Conservation (phyloP, 352 stramenopile species). For the Phytophthora boehmeriae region DNA sequence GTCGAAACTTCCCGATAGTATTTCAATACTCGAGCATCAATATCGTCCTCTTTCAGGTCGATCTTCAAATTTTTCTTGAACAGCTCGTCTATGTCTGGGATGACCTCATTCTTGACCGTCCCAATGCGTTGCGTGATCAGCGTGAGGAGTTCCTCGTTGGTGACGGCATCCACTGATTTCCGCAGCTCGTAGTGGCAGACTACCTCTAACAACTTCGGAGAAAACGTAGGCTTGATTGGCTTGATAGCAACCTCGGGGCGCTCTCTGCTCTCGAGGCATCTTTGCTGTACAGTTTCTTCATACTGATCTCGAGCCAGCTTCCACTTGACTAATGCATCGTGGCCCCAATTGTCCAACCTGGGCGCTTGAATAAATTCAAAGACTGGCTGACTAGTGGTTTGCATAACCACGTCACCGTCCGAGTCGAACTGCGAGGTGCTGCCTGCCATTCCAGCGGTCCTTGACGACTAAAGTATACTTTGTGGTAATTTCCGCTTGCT, state of each 20-base stretch:
- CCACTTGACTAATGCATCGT: conserved; percentile 8
- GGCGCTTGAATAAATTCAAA: conserved; percentile 9
- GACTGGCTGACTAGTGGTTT: conserved; percentile 1
- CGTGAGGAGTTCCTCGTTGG: conserved; percentile 1
- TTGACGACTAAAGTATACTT: conserved; percentile 12
- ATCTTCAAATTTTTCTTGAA: conserved; percentile 18
- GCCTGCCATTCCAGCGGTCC: conserved; percentile 1
- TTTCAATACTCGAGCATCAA: conserved; percentile 19
- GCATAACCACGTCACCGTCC: conserved; percentile 10
- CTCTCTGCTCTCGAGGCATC: conserved; percentile 4
- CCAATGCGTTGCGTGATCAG: background rate
- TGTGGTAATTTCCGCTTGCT: conserved; percentile 12
- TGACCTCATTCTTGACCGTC: conserved; percentile 13
- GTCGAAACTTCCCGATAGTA: conserved; percentile 16
- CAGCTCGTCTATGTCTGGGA: conserved; percentile 20
- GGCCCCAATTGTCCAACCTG: conserved; percentile 3
- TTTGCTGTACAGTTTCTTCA: conserved; percentile 2
- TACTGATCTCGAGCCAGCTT: conserved; percentile 4
- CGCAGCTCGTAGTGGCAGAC: conserved; percentile 10
- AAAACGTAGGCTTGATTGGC: conserved; percentile 1
- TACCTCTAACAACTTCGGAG: conserved; percentile 3
- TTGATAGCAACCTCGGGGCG: background rate
- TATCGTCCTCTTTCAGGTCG: conserved; percentile 16
- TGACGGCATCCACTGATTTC: conserved; percentile 4
- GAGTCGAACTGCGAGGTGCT: background rate